Base-by-base conservation (phyloP, 805 yeast genomes). In the Candida tammaniensis region DNA sequence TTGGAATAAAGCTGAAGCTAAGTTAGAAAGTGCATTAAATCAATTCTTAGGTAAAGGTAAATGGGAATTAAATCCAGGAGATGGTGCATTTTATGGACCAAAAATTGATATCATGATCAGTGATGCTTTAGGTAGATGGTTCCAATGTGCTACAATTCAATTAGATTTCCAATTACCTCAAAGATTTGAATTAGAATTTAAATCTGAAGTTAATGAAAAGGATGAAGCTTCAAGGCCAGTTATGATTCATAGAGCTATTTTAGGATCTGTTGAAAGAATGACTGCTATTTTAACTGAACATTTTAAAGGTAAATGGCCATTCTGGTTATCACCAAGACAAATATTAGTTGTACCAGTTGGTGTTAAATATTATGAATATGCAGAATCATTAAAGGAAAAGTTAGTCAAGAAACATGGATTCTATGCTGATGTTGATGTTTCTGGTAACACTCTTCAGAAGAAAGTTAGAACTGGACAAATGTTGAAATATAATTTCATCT, bases 291-390 rank as follows among this genome's bases (percentile, higher is more conserved):
- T 93, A 64, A 89, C 95, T 40, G 99, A 93, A 68, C 98, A 93
- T 71, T 93, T 74, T 68, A 96, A 89, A 58, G 99, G 99, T 55
- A 93, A 88, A 63, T 93, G 99, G 99, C 99, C 99, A 56, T 86
- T 93, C 76, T 93, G 98, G 98, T 75, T 93, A 59, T 89, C 98
- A n/a, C 99, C 99, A 55, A 84, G 98, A 72, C 99, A 93, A 70
- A 77, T 91, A 39, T 72, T 91, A 52, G 94, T 93, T 53, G 93
- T 93, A 19, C 98, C 98, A 50, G 97, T 93, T 51, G 97, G 96
- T 56, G 94, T 85, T 46, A 87, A 86, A 64, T 91, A 82, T 72
- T 80, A 73, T 55, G 95, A 82, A 46, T 93, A 93, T 57, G 99
- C 98, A 27, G 80, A 82, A 61, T 70, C 78, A 50, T 84, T 93